Percentiles rank a stretch among this genome's conserved stretches.
phyloP scores from a whole-genome alignment of 2,329 filamentous ascomycete species.

The Claviceps paspali region DNA sequence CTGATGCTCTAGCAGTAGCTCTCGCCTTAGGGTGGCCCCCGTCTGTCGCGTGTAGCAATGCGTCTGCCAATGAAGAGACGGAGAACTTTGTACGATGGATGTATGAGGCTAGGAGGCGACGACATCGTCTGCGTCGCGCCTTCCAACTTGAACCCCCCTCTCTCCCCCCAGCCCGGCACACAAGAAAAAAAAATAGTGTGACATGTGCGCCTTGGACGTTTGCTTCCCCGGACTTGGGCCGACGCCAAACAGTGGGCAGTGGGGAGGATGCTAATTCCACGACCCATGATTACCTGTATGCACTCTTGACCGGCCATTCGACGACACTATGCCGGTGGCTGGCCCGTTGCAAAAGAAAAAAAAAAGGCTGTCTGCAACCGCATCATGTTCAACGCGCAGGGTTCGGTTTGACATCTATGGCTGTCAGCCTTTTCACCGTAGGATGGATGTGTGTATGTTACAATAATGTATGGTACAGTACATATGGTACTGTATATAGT shows the following conservation, averaged over 20 bases:
- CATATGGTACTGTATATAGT: too few species aligned
- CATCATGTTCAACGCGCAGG: not conserved
- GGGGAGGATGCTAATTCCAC: too few species aligned
- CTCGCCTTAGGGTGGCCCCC: not conserved
- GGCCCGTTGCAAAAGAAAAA: not conserved
- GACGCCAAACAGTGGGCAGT: too few species aligned
- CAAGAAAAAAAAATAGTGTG: constrained; percentile 1
- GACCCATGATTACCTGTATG: too few species aligned
- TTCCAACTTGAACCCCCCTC: not conserved
- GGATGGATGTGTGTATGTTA: too few species aligned
- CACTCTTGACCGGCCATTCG: too few species aligned
- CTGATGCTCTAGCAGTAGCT: not conserved
- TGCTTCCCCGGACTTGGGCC: constrained; percentile 4
- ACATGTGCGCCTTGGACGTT: constrained; percentile 4
- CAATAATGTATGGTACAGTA: too few species aligned
- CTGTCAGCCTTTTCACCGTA: not conserved
- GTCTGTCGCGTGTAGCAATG: not conserved
- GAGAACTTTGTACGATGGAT: too few species aligned
- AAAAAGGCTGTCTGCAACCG: not conserved
- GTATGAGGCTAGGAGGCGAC: constrained; percentile 3
- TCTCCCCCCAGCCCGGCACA: not conserved
- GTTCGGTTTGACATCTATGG: not conserved
- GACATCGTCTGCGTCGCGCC: constrained; percentile 2
- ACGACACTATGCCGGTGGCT: not conserved
- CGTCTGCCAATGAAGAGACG: constrained; percentile 6